Percentiles rank a stretch among this genome's conserved stretches.
These are phyloP conservation scores for Toxicodendron radicans DNA, from an alignment of 345 rosid species.

Conservation along the genomic window DNA sequence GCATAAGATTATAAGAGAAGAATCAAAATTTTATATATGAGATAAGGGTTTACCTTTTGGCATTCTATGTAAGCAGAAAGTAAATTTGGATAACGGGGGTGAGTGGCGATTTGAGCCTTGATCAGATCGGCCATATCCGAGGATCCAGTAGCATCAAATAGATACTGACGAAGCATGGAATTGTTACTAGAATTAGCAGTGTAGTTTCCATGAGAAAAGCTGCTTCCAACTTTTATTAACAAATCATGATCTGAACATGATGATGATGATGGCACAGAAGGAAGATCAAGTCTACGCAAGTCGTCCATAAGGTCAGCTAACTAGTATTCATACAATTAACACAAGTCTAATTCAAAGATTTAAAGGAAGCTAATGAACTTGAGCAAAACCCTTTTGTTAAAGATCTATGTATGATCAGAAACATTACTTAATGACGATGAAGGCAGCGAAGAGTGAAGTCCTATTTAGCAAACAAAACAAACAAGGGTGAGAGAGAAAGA, in stretches of 20 bases:
- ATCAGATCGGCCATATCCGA: conserved; percentile 40
- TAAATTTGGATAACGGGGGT: conserved; percentile 60
- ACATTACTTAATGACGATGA: neutral
- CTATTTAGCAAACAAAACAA: neutral
- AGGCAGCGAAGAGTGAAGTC: too few species aligned
- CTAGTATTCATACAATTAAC: neutral
- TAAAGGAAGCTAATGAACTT: too few species aligned
- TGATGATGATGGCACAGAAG: neutral
- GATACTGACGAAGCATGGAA: conserved; percentile 11
- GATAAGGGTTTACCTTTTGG: conserved; percentile 44
- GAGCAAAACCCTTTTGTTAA: neutral
- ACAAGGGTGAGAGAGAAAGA: conserved; percentile 11
- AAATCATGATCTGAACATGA: conserved; percentile 13
- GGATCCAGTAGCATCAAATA: conserved; percentile 32
- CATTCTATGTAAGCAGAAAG: conserved; percentile 59
- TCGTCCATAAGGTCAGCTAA: conserved; percentile 34
- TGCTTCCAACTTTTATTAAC: conserved; percentile 16
- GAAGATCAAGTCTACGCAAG: conserved; percentile 32
- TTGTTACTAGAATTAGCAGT: neutral
- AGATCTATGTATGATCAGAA: neutral
- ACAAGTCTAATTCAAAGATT: too few species aligned
- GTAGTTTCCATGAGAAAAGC: conserved; percentile 13
- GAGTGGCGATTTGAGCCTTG: conserved; percentile 63
- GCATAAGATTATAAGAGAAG: neutral
- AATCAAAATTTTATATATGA: neutral